These are phyloP conservation scores for Nevesoporus exiguus DNA, from an alignment of 768 basidiomycete species.

Conservation along the genomic window DNA sequence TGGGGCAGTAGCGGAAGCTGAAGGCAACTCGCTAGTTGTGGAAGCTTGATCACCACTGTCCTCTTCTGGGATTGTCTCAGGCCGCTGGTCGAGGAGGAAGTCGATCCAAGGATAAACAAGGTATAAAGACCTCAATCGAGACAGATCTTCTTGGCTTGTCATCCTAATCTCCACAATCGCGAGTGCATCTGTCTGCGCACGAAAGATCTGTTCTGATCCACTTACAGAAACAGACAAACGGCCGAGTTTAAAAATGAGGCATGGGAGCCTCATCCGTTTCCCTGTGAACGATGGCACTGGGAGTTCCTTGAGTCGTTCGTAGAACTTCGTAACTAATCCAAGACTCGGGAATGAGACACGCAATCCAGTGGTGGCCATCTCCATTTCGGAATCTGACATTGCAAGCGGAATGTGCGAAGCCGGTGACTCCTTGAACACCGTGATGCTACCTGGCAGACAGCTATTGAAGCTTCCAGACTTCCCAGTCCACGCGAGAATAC, in stretches of 20 bases:
- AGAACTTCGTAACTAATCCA: neutral
- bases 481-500: neutral
- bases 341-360: no score
- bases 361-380: neutral
- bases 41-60: neutral
- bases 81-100: neutral
- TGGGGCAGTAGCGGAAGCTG: neutral
- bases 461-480: neutral
- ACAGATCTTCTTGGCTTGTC: neutral
- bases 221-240: neutral
- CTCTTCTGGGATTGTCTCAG: neutral
- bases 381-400: neutral
- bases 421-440: neutral
- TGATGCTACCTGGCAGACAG: neutral
- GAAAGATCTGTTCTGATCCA: neutral
- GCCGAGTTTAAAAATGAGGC: neutral
- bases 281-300: neutral
- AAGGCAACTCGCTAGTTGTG: neutral
- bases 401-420: neutral
- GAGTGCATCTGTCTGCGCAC: neutral
- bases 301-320: neutral
- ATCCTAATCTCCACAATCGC: neutral
- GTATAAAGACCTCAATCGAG: neutral
- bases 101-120: neutral
- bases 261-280: neutral